Percentiles rank a stretch among this genome's conserved stretches.
These are phyloP conservation scores for Nicotiana knightiana DNA, from an alignment of 257 asterid genomes.

Conservation along the genomic window DNA sequence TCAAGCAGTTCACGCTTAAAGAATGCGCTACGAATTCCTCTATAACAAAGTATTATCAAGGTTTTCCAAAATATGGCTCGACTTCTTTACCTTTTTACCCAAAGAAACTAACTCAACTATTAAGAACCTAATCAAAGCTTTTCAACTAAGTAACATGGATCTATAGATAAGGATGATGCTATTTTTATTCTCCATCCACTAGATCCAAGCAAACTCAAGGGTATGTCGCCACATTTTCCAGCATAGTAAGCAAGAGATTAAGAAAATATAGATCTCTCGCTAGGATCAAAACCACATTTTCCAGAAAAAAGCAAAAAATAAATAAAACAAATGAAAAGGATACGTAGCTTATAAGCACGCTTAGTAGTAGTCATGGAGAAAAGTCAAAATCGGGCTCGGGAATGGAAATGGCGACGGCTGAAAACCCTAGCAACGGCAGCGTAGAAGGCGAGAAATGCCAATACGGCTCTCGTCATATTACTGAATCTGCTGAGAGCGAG, in stretches of 20 bases:
- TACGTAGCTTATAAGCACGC: slow-evolving; percentile 99
- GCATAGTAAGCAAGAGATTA: not conserved
- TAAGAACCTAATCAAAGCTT: not conserved
- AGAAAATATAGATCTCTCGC: not conserved
- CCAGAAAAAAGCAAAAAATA: not conserved
- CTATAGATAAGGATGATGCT: not conserved
- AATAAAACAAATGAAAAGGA: slow-evolving; percentile 42
- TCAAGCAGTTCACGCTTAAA: slow-evolving; percentile 87
- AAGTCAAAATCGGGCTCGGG: not conserved
- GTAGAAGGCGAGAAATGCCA: not conserved
- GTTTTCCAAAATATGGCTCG: slow-evolving; percentile 23
- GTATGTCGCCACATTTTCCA: not conserved
- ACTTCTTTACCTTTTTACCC: not conserved
- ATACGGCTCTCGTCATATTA: not conserved
- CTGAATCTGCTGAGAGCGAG: slow-evolving; percentile 7
- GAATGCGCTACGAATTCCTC: slow-evolving; percentile 99
- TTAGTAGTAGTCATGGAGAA: slow-evolving; percentile 64
- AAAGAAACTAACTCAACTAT: not conserved
- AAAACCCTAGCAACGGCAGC: slow-evolving; percentile 1
- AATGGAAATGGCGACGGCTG: slow-evolving; percentile 1
- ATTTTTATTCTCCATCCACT: not conserved
- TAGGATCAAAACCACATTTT: slow-evolving; percentile 11
- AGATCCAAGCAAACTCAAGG: not conserved
- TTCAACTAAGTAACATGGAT: not conserved
- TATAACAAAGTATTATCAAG: slow-evolving; percentile 49